These are phyloP conservation scores for Talinum fruticosum DNA, from an alignment of 148 eudicot species.

Conservation along the genomic window DNA sequence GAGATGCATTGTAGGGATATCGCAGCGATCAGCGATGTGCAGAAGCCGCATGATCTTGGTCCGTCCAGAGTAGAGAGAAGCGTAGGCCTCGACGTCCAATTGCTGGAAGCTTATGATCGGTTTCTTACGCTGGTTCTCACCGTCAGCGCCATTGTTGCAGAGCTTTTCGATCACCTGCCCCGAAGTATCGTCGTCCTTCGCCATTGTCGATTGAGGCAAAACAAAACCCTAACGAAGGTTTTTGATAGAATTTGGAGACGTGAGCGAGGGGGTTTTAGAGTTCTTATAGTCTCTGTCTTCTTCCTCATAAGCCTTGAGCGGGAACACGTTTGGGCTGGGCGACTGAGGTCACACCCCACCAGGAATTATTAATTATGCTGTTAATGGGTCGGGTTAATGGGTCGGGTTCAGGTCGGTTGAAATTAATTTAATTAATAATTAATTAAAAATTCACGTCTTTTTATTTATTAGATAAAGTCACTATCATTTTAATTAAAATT, in stretches of 20 bases:
- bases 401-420: too few relatives aligned
- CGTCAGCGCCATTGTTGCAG: constrained; percentile 18
- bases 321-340: too few relatives aligned
- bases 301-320: too few relatives aligned
- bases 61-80: constrained; percentile 69
- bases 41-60: constrained; percentile 68
- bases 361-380: too few relatives aligned
- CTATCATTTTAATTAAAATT: too few relatives aligned
- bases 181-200: constrained; percentile 23
- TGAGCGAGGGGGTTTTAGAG: background rate
- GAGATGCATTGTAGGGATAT: constrained; percentile 40
- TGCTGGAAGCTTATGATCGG: constrained; percentile 69
- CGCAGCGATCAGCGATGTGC: constrained; percentile 69
- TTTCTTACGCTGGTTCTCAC: background rate
- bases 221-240: constrained; percentile 18
- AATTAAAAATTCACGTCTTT: too few relatives aligned
- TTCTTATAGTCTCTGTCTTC: background rate
- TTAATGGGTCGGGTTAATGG: too few relatives aligned
- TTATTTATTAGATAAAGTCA: too few relatives aligned
- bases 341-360: too few relatives aligned
- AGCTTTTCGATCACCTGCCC: constrained; percentile 24
- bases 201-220: constrained; percentile 19
- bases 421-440: too few relatives aligned
- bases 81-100: constrained; percentile 82
- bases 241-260: background rate